Evolutionary conservation across 2,329 filamentous ascomycete species (phyloP), one percentile per base, ranked within the genome.

Genomic region (Ascochyta pisi): DNA sequence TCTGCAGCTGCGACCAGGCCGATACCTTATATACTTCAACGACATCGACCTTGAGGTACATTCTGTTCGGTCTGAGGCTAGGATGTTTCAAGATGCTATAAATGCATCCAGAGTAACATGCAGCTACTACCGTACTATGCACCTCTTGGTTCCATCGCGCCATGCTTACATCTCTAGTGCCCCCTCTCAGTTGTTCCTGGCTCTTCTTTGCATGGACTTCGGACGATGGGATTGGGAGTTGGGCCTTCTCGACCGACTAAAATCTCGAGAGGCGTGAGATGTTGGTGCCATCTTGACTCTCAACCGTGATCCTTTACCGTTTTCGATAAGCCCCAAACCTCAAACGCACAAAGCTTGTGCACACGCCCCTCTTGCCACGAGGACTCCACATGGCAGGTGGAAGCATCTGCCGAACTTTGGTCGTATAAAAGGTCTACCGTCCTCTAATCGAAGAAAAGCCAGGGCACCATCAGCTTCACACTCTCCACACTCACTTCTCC

Each of bases 391-490:
- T 43, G 38, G 33, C 10, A 16, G 8, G 19, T 23, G 15, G 16
- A 7, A 4, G 29, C 2, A n/a, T 35, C 15, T 48, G 19, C 44
- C 24, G 26, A 39, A 29, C 6, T 6, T 22, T 41, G 23, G 3
- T 27, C 46, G 26, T 54, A 54, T 58, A 55, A 45, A 41, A n/a
- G n/a, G 35, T 12, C 34, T 41, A 23, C 16, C 22, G 4, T 24
- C 15, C 29, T 15, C 24, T 8, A n/a, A 10, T 40, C 22, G 12
- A 37, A 31, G n/a, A 31, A 6, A 15, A 7, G 22, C 2, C 41
- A 45, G 41, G 23, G 27, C 29, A 55, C 12, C 23, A 40, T 24
- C 40, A 45, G 31, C 16, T 33, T 19, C 19, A 6, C 13, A 15
- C 15, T 16, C 22, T 40, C 37, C 29, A 19, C 29, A 42, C 22